These are phyloP conservation scores for Lentinula edodes DNA, from an alignment of 768 basidiomycete genomes.

Conservation along the genomic window DNA sequence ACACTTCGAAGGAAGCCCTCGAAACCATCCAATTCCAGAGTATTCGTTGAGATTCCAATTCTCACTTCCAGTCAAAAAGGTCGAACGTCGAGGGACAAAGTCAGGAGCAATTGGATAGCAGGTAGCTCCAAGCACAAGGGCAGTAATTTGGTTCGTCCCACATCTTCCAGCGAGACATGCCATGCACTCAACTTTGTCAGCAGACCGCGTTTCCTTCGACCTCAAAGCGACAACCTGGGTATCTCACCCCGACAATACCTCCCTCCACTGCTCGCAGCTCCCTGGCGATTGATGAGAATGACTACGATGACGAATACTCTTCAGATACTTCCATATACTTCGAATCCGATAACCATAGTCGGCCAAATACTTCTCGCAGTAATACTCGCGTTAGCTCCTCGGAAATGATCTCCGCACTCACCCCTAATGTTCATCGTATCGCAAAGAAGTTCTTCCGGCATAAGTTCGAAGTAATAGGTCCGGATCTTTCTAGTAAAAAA, in stretches of 20 bases:
- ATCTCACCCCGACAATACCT: not conserved
- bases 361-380: not conserved
- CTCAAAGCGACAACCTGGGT: not conserved
- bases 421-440: not conserved
- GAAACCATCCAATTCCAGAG: not conserved
- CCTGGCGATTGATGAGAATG: not conserved
- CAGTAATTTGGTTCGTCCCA: not conserved
- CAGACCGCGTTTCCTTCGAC: not conserved
- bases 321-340: not conserved
- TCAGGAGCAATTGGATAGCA: not conserved
- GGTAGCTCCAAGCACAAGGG: not conserved
- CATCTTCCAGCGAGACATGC: too few species aligned
- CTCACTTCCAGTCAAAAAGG: not conserved
- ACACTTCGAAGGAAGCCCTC: not conserved
- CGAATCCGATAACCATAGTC: not conserved
- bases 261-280: not conserved
- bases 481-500: conserved; percentile 19
- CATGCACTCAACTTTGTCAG: not conserved
- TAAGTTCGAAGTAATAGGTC: conserved; percentile 34
- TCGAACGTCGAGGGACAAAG: not conserved
- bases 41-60: not conserved
- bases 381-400: not conserved
- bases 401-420: not conserved
- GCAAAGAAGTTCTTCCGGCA: conserved; percentile 8
- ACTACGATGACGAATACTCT: not conserved